Evolutionary conservation across 768 basidiomycete species (phyloP).

Genomic region (Mycena galopus): DNA sequence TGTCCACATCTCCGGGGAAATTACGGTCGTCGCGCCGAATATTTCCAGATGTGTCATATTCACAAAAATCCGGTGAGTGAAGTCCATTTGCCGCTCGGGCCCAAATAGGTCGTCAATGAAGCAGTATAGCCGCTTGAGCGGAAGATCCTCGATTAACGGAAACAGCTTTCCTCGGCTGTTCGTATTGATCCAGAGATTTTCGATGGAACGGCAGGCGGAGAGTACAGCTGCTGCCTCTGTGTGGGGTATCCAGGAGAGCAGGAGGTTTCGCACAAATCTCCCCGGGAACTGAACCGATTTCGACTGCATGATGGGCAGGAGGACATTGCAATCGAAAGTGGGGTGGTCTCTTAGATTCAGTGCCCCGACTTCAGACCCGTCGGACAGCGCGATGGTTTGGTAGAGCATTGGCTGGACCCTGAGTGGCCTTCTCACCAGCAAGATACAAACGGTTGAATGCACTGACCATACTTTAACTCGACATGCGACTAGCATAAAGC

Average conservation of each 20-base stretch:
- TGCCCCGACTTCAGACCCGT: neutral
- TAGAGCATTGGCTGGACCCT: slow-evolving; percentile 9
- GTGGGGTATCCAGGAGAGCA: neutral
- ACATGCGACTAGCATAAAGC: neutral
- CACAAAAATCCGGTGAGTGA: neutral
- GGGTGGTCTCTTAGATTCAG: neutral
- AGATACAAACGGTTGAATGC: neutral
- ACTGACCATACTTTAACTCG: neutral
- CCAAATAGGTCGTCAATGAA: neutral
- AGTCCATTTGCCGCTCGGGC: neutral
- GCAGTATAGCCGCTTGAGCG: neutral
- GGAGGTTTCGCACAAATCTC: neutral
- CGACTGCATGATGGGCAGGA: neutral
- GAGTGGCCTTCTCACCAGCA: neutral
- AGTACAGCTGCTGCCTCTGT: neutral
- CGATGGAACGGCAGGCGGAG: neutral
- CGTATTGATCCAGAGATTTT: slow-evolving; percentile 9
- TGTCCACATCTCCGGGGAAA: neutral
- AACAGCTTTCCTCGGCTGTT: neutral
- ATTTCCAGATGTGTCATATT: slow-evolving; percentile 2
- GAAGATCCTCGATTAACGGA: neutral
- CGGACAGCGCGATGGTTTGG: neutral
- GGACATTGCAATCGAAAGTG: neutral
- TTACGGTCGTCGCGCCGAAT: neutral
- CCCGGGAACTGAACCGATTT: neutral